These are phyloP conservation scores for Apiospora arundinis DNA, from an alignment of 2,329 filamentous ascomycete genomes.

Conservation along the genomic window DNA sequence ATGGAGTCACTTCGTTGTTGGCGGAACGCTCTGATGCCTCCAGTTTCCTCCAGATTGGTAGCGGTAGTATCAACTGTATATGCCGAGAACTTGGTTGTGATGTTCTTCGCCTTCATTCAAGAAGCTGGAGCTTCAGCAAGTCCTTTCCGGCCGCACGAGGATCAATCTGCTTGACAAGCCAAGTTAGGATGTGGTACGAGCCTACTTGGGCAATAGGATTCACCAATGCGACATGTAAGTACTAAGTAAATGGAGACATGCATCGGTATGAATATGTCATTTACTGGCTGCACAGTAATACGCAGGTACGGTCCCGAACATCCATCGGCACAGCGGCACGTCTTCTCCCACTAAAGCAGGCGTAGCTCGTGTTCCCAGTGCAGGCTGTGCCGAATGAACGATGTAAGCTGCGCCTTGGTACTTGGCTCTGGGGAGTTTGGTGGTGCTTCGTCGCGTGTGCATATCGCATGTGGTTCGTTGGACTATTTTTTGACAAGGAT, in stretches of 20 bases:
- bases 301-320: neutral
- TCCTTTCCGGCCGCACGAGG: neutral
- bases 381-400: too few relatives aligned
- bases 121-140: neutral
- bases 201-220: too few relatives aligned
- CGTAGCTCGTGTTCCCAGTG: neutral
- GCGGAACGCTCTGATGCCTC: too few relatives aligned
- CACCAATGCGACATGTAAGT: too few relatives aligned
- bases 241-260: too few relatives aligned
- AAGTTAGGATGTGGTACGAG: too few relatives aligned
- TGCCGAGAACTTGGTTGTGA: neutral
- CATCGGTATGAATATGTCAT: too few relatives aligned
- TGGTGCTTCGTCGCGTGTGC: neutral
- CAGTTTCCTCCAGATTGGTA: too few relatives aligned
- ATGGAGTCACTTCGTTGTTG: too few relatives aligned
- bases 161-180: neutral
- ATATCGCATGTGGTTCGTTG: slow-evolving; percentile 1
- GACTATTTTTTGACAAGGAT: neutral
- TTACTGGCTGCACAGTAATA: neutral
- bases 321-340: slow-evolving; percentile 1
- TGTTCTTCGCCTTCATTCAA: neutral
- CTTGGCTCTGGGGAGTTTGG: neutral
- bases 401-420: neutral
- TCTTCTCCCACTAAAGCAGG: neutral
- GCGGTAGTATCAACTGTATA: too few relatives aligned